Conservation (phyloP, 2,329 filamentous ascomycete species). For the Trichoderma guizhouense region DNA sequence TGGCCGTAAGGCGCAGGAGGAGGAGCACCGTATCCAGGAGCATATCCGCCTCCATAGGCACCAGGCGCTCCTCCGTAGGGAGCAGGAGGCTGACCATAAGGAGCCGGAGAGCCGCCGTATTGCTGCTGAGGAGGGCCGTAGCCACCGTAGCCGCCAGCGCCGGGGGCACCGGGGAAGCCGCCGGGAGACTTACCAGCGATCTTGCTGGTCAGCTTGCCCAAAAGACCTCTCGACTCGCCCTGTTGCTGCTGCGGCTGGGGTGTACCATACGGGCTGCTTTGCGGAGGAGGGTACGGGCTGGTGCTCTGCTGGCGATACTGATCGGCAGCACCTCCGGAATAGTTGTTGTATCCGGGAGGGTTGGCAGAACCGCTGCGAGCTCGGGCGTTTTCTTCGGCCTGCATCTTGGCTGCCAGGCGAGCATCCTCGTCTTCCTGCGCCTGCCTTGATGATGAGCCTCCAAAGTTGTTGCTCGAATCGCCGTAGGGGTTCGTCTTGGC, state of each 20-base stretch:
- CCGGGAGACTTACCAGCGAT: conserved; percentile 30
- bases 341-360: conserved; percentile 29
- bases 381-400: conserved; percentile 77
- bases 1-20: conserved; percentile 25
- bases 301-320: conserved; percentile 30
- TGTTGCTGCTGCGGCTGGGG: conserved; percentile 29
- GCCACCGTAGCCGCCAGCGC: conserved; percentile 30
- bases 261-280: conserved; percentile 13
- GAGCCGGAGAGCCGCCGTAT: conserved; percentile 26
- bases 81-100: background rate
- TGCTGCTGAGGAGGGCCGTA: conserved; percentile 26
- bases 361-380: conserved; percentile 32
- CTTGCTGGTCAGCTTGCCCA: conserved; percentile 53
- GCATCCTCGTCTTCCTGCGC: conserved; percentile 59
- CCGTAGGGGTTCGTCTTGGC: conserved; percentile 72
- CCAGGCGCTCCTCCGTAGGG: conserved; percentile 2
- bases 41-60: conserved; percentile 2
- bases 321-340: conserved; percentile 27
- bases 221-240: conserved; percentile 41
- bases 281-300: conserved; percentile 25
- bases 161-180: conserved; percentile 25
- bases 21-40: conserved; percentile 16
- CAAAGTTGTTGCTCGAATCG: conserved; percentile 34
- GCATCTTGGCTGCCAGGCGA: conserved; percentile 69
- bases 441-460: conserved; percentile 33